Base-by-base conservation (phyloP, 495 filamentous ascomycete species). In the Acidomyces sp. region DNA sequence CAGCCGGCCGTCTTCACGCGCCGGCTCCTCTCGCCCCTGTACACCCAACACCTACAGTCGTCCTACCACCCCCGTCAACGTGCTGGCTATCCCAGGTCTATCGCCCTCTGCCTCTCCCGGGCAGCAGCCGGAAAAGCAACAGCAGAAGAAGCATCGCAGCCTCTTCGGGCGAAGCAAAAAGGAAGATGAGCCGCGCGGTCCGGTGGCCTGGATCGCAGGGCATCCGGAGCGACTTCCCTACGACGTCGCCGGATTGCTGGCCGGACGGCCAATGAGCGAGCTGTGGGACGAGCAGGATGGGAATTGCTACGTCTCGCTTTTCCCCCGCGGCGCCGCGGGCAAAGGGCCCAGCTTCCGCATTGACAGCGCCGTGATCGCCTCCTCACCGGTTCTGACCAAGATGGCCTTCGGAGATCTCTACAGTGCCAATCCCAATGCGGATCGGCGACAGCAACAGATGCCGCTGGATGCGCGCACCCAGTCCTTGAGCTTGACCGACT, bases 301-400 rank as follows among this genome's bases (percentile, higher is more conserved):
- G 15, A 80, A 88, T 54, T 80, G 84, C n/a, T 75, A 75, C 39
- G 71, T 97, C 19, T 93, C 90, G 53, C 63, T 96, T 6, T 82
- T 82, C 52, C 73, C 85, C 2, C 72, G 72, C 29, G 73, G 65
- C 24, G 71, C 69, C 36, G n/a, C 24, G 5, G 71, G 74, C 32
- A 69, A 68, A 34, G 69, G 78, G 0, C 68, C 90, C 6, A 92
- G 81, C 6, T 93, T 93, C 60, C 81, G 73, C 50, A 64, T 93
- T 9, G 68, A 79, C 53, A 80, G 80, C 6, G 71, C 77, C 21
- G 61, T 78, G 29, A 77, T 90, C 40, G 66, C 74, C 36, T 74
- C 82, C 28, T 90, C 85, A 0, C 63, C 69, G 11, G 66, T 77
- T 15, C 68, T 96, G 43, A 74, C 66, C 24, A 70, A 74, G 31